Base-by-base conservation (phyloP, 2,329 filamentous ascomycete species). In the Fusarium globosum region DNA sequence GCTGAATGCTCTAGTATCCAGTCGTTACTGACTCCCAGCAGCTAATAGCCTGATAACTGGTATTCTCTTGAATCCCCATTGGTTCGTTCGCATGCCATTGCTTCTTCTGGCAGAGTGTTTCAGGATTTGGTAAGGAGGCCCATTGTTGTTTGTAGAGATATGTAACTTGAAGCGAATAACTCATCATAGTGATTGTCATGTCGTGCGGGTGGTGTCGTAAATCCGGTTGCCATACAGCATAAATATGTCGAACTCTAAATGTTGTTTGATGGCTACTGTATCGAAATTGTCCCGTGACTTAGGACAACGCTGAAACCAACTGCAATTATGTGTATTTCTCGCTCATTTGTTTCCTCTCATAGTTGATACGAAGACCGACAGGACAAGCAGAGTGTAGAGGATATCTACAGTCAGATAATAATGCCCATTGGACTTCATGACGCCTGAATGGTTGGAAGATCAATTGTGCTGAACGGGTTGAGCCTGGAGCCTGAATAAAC, bases 401-500 rank as follows among this genome's bases (percentile, higher is more conserved):
- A 13, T 28, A 13, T 12, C 6, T 2, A 1, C 3, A 12, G 46
- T n/a, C 21, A 23, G 46, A 4, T 1, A 2, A 3, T 16, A 6
- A 12, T 13, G 8, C 15, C 20, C 23, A 9, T 18, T 15, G 6
- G 46, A 23, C 28, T 49, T 23, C 2, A 11, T 16, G 28, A 23
- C 2, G 21, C 26, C 18, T 30, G 18, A 11, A 28, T 21, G 26
- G 26, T 9, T 46, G 26, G 11, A 16, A 8, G 0, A n/a, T 8
- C 21, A 9, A 6, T 14, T 21, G 0, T 41, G 2, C 39, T 41
- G 39, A n/a, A 41, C 13, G 39, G 21, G 2, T 33, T 33, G 33
- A 4, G 28, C 21, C 61, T 57, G 12, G n/a, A 52, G 10, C 26
- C 61, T 26, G 53, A 42, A 10, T 13, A 61, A 48, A 30, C 69